phyloP scores from a whole-genome alignment of 441 rosid genomes.

The Metrosideros polymorpha region DNA sequence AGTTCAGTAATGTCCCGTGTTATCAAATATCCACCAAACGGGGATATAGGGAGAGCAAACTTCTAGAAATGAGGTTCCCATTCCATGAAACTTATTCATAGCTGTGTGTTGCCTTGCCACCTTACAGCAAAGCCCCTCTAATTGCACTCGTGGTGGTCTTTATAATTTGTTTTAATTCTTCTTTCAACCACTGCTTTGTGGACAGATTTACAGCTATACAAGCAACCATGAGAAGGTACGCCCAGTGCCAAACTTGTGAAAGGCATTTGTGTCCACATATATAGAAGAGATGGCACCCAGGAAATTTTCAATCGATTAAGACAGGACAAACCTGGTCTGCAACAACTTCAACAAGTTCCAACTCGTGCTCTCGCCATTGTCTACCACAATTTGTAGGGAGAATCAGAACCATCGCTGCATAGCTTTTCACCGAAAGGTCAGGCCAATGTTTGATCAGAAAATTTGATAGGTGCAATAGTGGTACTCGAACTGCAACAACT shows the following conservation, averaged over 20 bases:
- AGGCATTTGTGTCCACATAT: background rate
- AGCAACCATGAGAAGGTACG: background rate
- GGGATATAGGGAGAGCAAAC: background rate
- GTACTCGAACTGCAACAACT: conserved; percentile 91
- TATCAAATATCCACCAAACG: background rate
- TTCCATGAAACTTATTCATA: background rate
- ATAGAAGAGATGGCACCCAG: background rate
- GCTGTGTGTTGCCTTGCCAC: background rate
- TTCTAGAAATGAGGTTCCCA: background rate
- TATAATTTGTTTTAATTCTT: background rate
- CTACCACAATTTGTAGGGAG: conserved; percentile 78
- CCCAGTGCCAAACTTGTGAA: background rate
- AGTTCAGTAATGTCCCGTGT: background rate
- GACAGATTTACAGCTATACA: background rate
- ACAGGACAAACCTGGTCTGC: conserved; percentile 70
- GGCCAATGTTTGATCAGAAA: conserved; percentile 86
- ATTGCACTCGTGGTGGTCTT: background rate
- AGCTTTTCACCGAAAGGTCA: conserved; percentile 66
- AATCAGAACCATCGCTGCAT: conserved; percentile 81
- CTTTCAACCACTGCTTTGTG: background rate
- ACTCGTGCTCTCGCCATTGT: conserved; percentile 84
- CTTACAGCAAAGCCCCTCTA: background rate
- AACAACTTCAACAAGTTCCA: conserved; percentile 89
- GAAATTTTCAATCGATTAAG: background rate
- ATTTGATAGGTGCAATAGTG: conserved; percentile 69